Evolutionary conservation across 2,329 filamentous ascomycete genomes (phyloP).

Genomic region (Penicillium occitanis): DNA sequence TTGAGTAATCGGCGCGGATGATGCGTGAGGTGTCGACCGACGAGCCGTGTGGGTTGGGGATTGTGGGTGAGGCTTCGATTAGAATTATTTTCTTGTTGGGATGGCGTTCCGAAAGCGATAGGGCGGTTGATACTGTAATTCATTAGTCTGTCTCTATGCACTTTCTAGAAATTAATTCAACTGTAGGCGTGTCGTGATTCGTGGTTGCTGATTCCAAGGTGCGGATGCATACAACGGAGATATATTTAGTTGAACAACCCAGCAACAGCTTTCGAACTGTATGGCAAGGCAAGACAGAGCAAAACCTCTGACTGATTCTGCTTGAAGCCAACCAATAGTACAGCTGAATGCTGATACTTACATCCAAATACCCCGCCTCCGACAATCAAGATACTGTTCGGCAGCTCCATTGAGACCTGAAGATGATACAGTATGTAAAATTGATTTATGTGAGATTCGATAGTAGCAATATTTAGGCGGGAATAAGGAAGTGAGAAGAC

Average conservation of each 20-base stretch:
- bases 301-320: no score
- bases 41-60: slow-evolving; percentile 59
- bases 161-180: not conserved
- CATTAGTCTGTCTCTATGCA: not conserved
- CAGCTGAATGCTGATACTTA: slow-evolving; percentile 30
- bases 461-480: not conserved
- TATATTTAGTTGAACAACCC: not conserved
- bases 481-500: not conserved
- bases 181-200: not conserved
- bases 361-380: slow-evolving; percentile 47
- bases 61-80: slow-evolving; percentile 55
- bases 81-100: slow-evolving; percentile 55
- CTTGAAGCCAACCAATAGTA: not conserved
- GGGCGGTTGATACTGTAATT: slow-evolving; percentile 60
- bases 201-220: not conserved
- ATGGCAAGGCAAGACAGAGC: not conserved
- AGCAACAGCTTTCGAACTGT: not conserved
- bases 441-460: not conserved
- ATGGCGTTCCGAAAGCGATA: slow-evolving; percentile 64
- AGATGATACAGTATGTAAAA: not conserved
- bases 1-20: slow-evolving; percentile 75
- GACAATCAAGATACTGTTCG: slow-evolving; percentile 42
- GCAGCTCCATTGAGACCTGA: slow-evolving; percentile 26
- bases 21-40: slow-evolving; percentile 63
- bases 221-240: not conserved